These are phyloP conservation scores for Tephrocybe sp. DNA, from an alignment of 768 basidiomycete genomes.

Conservation along the genomic window DNA sequence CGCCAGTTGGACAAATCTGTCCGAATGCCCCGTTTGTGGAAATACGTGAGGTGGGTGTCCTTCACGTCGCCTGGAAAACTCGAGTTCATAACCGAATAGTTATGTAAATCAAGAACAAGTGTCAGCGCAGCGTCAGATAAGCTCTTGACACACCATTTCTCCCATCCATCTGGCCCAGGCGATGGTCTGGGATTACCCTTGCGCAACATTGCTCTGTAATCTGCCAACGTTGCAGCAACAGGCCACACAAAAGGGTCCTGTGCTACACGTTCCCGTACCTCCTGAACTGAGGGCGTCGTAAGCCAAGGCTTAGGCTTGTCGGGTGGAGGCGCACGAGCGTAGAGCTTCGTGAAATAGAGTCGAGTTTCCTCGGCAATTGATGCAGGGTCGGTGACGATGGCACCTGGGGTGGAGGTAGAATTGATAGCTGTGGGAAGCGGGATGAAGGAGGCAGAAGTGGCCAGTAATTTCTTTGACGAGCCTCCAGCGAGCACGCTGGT, in stretches of 20 bases:
- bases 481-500: background rate
- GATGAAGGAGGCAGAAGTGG: background rate
- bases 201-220: slow-evolving; percentile 11
- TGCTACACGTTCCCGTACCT: background rate
- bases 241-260: slow-evolving; percentile 2
- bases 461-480: background rate
- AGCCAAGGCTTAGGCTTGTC: slow-evolving; percentile 24
- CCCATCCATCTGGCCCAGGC: slow-evolving; percentile 11
- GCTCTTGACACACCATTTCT: slow-evolving; percentile 8
- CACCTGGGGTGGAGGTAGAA: too few relatives aligned
- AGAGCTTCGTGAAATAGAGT: slow-evolving; percentile 18
- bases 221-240: background rate
- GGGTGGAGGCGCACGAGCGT: slow-evolving; percentile 2
- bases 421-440: too few relatives aligned
- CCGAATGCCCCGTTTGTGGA: background rate
- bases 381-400: slow-evolving; percentile 10
- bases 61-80: background rate
- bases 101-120: slow-evolving; percentile 1
- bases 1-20: slow-evolving; percentile 1
- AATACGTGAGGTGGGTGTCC: slow-evolving; percentile 5
- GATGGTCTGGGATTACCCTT: slow-evolving; percentile 9
- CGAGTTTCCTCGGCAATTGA: slow-evolving; percentile 9
- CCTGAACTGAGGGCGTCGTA: slow-evolving; percentile 9
- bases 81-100: background rate
- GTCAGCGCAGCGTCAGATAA: slow-evolving; percentile 5